A percentile compares a stretch with the other conserved stretches of the same genome.
phyloP scores from a whole-genome alignment of 169 alveolate species.

The Cryptosporidium tyzzeri region DNA sequence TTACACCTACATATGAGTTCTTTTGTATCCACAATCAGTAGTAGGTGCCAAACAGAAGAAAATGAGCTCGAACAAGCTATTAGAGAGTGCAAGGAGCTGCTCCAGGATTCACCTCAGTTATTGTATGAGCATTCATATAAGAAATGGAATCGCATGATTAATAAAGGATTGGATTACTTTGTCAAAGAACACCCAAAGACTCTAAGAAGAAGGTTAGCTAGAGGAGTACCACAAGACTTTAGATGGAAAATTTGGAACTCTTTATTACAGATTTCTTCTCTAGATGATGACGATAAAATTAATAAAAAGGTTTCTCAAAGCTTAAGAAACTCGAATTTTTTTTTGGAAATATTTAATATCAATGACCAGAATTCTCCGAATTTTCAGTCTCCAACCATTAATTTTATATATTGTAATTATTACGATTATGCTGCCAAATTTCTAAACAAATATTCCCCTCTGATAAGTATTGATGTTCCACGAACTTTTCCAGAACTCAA shows the following conservation, averaged over 20 bases:
- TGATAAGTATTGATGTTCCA: slow-evolving; percentile 80
- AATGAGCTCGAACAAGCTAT: slow-evolving; percentile 37
- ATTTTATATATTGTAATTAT: slow-evolving; percentile 2
- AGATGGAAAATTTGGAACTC: slow-evolving; percentile 81
- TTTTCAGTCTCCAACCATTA: background rate
- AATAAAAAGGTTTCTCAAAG: background rate
- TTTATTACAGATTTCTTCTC: slow-evolving; percentile 14
- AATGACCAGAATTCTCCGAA: background rate
- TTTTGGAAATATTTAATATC: slow-evolving; percentile 7
- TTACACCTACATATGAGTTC: slow-evolving; percentile 29
- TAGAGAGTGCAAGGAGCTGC: slow-evolving; percentile 63
- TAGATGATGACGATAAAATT: background rate
- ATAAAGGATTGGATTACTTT: slow-evolving; percentile 79
- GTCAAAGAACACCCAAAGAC: slow-evolving; percentile 78
- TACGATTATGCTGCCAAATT: slow-evolving; percentile 66
- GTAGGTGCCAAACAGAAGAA: background rate
- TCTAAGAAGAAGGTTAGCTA: slow-evolving; percentile 78
- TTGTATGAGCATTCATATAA: slow-evolving; percentile 25
- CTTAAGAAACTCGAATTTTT: slow-evolving; percentile 15
- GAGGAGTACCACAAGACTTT: slow-evolving; percentile 83
- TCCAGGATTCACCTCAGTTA: slow-evolving; percentile 50
- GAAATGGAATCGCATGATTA: slow-evolving; percentile 80
- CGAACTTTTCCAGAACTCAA: slow-evolving; percentile 81
- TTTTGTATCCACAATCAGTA: background rate
- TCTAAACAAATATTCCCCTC: slow-evolving; percentile 72